Conservation (phyloP, 306 rosid species). For the Potentilla sterilis region DNA sequence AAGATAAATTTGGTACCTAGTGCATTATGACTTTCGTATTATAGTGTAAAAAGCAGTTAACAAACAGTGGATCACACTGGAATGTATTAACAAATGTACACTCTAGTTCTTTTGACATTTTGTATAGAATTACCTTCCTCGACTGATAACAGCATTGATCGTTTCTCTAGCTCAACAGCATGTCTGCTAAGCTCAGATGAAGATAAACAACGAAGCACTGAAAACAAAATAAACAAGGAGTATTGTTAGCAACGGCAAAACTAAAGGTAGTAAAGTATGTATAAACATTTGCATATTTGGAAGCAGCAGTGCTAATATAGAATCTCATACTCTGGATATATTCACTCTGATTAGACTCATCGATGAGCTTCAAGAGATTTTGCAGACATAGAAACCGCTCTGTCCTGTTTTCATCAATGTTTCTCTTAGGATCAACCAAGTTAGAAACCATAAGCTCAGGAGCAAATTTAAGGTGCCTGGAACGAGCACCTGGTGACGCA, state of each 20-base stretch:
- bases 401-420: slow-evolving; percentile 23
- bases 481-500: slow-evolving; percentile 10
- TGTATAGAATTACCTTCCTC: slow-evolving; percentile 42
- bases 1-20: not conserved
- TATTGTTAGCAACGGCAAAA: slow-evolving; percentile 6
- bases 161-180: slow-evolving; percentile 49
- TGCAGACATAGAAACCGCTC: slow-evolving; percentile 32
- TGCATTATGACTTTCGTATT: not conserved
- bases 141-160: slow-evolving; percentile 46
- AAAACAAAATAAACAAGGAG: not conserved
- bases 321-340: slow-evolving; percentile 29
- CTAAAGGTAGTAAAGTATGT: not conserved
- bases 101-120: not conserved
- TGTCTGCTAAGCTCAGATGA: slow-evolving; percentile 47
- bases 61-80: not conserved
- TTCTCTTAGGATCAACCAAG: slow-evolving; percentile 16
- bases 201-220: slow-evolving; percentile 39
- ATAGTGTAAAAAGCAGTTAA: not conserved
- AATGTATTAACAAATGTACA: not conserved
- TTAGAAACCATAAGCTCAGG: slow-evolving; percentile 20
- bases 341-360: slow-evolving; percentile 34
- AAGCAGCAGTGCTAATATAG: not conserved
- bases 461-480: slow-evolving; percentile 13
- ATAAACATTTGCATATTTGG: not conserved
- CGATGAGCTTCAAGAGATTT: slow-evolving; percentile 30